These are phyloP conservation scores for Bertia moriformis DNA, from an alignment of 2,329 filamentous ascomycete genomes.

Conservation along the genomic window DNA sequence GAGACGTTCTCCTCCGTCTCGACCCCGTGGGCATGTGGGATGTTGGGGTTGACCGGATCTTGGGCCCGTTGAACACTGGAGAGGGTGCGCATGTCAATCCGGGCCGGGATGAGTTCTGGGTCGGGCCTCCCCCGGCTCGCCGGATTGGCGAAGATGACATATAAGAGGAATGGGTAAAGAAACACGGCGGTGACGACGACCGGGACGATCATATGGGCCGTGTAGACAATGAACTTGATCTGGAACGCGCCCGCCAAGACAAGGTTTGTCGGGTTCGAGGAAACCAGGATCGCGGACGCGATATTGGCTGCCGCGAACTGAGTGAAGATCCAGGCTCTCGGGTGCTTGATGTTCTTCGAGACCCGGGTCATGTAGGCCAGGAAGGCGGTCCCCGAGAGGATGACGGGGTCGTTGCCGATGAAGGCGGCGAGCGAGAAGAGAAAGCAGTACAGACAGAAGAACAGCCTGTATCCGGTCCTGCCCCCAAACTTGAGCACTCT, in stretches of 20 bases:
- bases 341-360: constrained; percentile 57
- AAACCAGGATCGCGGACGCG: constrained; percentile 61
- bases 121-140: too few species aligned
- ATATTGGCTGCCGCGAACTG: constrained; percentile 64
- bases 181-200: constrained; percentile 53
- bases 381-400: constrained; percentile 60
- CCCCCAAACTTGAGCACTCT: constrained; percentile 56
- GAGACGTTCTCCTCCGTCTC: constrained; percentile 40
- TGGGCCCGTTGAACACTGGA: constrained; percentile 36
- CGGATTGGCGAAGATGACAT: constrained; percentile 54
- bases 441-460: constrained; percentile 61
- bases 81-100: constrained; percentile 56
- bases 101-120: constrained; percentile 45
- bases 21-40: constrained; percentile 45
- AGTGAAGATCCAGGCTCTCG: constrained; percentile 58
- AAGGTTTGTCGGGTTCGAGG: constrained; percentile 65
- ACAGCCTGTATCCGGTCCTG: constrained; percentile 50
- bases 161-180: constrained; percentile 56
- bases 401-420: constrained; percentile 64
- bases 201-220: constrained; percentile 64
- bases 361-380: constrained; percentile 66
- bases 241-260: constrained; percentile 60
- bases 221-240: constrained; percentile 61
- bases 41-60: constrained; percentile 58
- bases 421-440: constrained; percentile 55